phyloP scores from a whole-genome alignment of 495 filamentous ascomycete species.

The Cudoniella acicularis region DNA sequence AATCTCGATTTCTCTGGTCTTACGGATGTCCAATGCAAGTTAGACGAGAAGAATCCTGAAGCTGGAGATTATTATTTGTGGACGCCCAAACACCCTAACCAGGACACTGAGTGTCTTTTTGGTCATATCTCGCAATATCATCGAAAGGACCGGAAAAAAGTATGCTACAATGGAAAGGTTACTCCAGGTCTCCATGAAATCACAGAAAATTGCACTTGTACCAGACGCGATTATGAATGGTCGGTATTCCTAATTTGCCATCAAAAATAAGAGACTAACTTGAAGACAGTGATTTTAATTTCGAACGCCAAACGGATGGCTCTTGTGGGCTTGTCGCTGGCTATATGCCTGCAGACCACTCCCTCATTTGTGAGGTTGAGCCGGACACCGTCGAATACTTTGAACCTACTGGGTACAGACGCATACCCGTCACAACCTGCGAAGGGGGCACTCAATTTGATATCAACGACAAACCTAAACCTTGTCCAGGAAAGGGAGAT shows the following conservation, averaged over 20 bases:
- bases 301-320: slow-evolving; percentile 67
- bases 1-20: slow-evolving; percentile 87
- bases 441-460: slow-evolving; percentile 68
- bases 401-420: slow-evolving; percentile 83
- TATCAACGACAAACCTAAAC: slow-evolving; percentile 40
- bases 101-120: slow-evolving; percentile 79
- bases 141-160: slow-evolving; percentile 68
- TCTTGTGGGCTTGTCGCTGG: slow-evolving; percentile 73
- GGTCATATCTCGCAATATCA: slow-evolving; percentile 87
- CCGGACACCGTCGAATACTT: slow-evolving; percentile 67
- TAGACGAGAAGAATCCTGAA: slow-evolving; percentile 57
- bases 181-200: slow-evolving; percentile 66
- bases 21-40: slow-evolving; percentile 60
- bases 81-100: slow-evolving; percentile 73
- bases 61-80: slow-evolving; percentile 77
- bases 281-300: slow-evolving; percentile 82
- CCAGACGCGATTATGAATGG: slow-evolving; percentile 89
- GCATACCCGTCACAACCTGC: slow-evolving; percentile 85
- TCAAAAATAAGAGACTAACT: slow-evolving; percentile 15
- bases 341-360: slow-evolving; percentile 60
- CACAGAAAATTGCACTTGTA: slow-evolving; percentile 74
- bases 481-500: slow-evolving; percentile 74
- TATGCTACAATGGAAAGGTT: slow-evolving; percentile 75
- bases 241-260: slow-evolving; percentile 35
- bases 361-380: slow-evolving; percentile 61